A percentile compares a stretch with the other conserved stretches of the same genome.
phyloP scores from a whole-genome alignment of 441 rosid genomes.

The Pelargonium exstipulatum region DNA sequence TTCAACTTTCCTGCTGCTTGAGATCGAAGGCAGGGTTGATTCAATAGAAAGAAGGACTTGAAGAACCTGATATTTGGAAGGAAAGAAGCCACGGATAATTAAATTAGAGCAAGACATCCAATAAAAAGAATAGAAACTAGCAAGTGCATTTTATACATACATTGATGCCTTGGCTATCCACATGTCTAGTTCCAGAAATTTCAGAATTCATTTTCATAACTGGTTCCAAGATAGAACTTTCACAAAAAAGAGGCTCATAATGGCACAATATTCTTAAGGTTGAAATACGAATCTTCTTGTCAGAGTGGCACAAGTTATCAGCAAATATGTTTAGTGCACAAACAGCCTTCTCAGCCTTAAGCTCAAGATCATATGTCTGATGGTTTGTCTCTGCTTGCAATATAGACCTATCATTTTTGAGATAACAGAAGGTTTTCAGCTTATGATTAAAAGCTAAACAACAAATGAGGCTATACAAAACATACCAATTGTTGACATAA shows the following conservation, averaged over 20 bases:
- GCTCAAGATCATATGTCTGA: constrained; percentile 40
- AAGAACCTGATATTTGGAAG: constrained; percentile 57
- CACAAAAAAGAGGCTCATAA: constrained; percentile 36
- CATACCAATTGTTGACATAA: constrained; percentile 11
- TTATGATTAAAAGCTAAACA: constrained; percentile 6
- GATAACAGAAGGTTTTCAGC: not conserved
- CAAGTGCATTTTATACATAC: constrained; percentile 38
- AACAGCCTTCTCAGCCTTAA: constrained; percentile 36
- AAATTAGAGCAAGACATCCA: not conserved
- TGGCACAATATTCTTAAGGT: constrained; percentile 81
- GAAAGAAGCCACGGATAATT: constrained; percentile 17
- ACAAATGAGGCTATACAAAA: constrained; percentile 5
- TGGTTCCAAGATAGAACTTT: constrained; percentile 30
- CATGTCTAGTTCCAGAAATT: constrained; percentile 28
- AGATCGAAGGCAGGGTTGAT: constrained; percentile 55
- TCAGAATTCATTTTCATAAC: constrained; percentile 50
- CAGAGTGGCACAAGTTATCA: constrained; percentile 63
- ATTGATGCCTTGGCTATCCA: constrained; percentile 31
- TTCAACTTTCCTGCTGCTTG: constrained; percentile 59
- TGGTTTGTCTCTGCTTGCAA: constrained; percentile 30
- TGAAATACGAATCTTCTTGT: constrained; percentile 62
- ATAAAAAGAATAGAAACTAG: constrained; percentile 6
- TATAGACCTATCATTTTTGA: constrained; percentile 36
- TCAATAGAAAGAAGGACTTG: constrained; percentile 57
- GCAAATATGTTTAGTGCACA: constrained; percentile 49